Evolutionary conservation across 2,329 filamentous ascomycete genomes (phyloP).

Genomic region (Purpureocillium lavendulum): DNA sequence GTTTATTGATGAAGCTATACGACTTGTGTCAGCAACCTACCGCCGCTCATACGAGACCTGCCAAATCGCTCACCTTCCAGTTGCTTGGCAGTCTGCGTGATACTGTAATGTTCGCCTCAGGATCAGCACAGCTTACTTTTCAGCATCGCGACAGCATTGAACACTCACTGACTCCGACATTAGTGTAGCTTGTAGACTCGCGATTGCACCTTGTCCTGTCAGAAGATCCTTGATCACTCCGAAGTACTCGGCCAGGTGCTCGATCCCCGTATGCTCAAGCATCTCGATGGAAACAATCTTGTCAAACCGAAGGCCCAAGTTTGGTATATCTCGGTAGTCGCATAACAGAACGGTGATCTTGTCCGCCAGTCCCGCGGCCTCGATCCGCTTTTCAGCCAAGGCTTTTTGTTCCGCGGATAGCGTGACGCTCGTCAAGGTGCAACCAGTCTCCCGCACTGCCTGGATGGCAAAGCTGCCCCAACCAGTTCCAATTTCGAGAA

Average conservation of each 20-base stretch:
- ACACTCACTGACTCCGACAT: too few relatives aligned
- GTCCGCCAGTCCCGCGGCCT: conserved; percentile 47
- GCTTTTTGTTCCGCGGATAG: conserved; percentile 60
- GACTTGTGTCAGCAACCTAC: too few relatives aligned
- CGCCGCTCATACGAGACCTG: too few relatives aligned
- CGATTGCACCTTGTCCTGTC: conserved; percentile 45
- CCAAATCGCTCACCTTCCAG: too few relatives aligned
- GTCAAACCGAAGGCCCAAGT: conserved; percentile 49
- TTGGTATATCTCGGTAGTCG: conserved; percentile 57
- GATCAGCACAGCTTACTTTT: too few relatives aligned
- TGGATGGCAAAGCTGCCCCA: conserved; percentile 68
- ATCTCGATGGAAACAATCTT: conserved; percentile 70
- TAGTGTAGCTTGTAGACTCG: too few relatives aligned
- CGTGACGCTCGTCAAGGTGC: conserved; percentile 59
- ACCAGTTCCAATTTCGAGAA: conserved; percentile 66
- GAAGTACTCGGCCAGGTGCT: conserved; percentile 61
- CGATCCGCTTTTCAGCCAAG: conserved; percentile 57
- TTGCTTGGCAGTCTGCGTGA: too few relatives aligned
- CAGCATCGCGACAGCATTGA: too few relatives aligned
- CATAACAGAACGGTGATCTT: conserved; percentile 55
- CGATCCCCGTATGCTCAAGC: conserved; percentile 63
- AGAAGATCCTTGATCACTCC: conserved; percentile 51
- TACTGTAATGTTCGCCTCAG: too few relatives aligned
- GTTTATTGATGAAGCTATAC: conserved; percentile 54
- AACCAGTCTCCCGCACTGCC: conserved; percentile 56